Evolutionary conservation across 1,284 basidiomycete genomes (phyloP), one percentile per base, ranked within the genome.

Genomic region (Leccinum huronense): DNA sequence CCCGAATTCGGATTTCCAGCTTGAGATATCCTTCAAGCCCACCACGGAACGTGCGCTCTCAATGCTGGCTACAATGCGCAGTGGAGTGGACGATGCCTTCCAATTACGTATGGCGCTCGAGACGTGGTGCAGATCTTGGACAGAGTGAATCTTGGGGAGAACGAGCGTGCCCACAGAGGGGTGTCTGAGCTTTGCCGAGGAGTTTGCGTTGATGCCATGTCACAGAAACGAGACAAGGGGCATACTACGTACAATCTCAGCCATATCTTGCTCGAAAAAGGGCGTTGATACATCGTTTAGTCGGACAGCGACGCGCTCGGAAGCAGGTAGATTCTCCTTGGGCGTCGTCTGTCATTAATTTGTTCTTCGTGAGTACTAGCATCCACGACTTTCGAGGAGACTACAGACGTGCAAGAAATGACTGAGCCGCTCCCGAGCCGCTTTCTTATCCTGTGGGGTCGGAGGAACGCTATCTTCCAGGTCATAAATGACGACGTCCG

Each of bases 401-500:
- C 53, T 30, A 76, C 82, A 63, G 71, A 88, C 87, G 36, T 80
- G 74, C 3, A 94, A 77, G 69, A 94, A 90, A 7, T 80, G 77
- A 16, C 77, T 73, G 3, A 95, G 78, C 23, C 86, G 80, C 2
- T 74, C 71, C 65, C 93, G 80, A 0, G 93, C 91, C 59, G 80
- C 77, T 9, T 74, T 73, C 76, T 94, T 95, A 71, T 89, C 86
- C 8, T 72, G 67, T 2, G 78, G 73, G 14, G 80, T 80, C 8
- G 89, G 89, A 5, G 91, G 81, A 0, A 95, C 86, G 64, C 90
- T 91, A 73, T 95, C 93, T 73, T 95, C 93, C 19, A 95, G 80
- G 77, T 95, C 93, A 72, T 93, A 95, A n/a, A 93, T 88, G 36
- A 94, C 80, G 38, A 88, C 82, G 70, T 95, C 93, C 1, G 92